phyloP scores from a whole-genome alignment of 768 basidiomycete species.

The Coprinopsis marcescibilis region DNA sequence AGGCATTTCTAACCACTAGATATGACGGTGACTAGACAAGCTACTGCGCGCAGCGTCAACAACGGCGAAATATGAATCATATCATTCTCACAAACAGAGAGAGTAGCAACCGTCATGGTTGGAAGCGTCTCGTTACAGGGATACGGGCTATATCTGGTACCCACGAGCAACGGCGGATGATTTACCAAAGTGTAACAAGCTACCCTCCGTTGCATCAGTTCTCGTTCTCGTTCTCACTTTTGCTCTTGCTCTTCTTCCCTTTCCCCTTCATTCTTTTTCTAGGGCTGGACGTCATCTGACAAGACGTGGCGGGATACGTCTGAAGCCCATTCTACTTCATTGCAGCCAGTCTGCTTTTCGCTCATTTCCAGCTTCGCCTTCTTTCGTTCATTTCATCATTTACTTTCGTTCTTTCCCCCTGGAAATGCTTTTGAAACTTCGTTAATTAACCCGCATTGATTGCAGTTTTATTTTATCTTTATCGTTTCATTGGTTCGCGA shows the following conservation, averaged over 20 bases:
- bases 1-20: no score
- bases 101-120: no score
- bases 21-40: no score
- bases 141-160: no score
- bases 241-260: neutral
- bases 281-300: neutral
- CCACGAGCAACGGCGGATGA: neutral
- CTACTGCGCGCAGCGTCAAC: no score
- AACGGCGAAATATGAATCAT: no score
- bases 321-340: neutral
- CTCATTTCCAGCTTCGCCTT: neutral
- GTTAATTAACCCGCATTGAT: neutral
- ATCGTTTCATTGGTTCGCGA: no score
- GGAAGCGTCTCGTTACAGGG: no score
- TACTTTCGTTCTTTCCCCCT: neutral
- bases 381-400: neutral
- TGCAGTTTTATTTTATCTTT: neutral
- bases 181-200: neutral
- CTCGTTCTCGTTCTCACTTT: neutral
- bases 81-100: no score
- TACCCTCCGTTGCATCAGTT: conserved; percentile 2
- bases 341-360: conserved; percentile 7
- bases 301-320: conserved; percentile 5
- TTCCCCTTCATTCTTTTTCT: neutral
- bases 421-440: conserved; percentile 1